Evolutionary conservation across 768 basidiomycete species (phyloP), one percentile per base, ranked within the genome.

Genomic region (Tylopilus cervinicoccineus): DNA sequence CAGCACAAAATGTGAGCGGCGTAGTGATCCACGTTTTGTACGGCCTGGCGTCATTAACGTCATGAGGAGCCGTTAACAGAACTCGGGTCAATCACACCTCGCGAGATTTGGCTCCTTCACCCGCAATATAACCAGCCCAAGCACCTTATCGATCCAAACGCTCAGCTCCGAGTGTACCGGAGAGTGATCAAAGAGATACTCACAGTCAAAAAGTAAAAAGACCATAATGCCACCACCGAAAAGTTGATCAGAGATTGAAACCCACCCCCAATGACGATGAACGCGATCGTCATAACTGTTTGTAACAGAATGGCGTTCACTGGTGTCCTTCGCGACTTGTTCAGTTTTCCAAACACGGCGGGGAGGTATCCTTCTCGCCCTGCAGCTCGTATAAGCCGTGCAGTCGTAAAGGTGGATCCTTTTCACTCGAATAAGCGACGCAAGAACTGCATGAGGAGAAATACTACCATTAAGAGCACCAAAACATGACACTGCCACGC

Each of bases 401-500:
- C 79, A 38, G 83, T 76, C 22, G 91, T 88, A 61, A 84, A 86
- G 49, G 83, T 82, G 1, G 80, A 76, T 9, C 83, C 84, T 88
- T 52, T 45, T 50, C 41, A 23, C 23, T 33, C 46, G 49, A 51
- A 45, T 47, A 28, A 34, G 58, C 17, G 16, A 45, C 27, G 10
- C 2, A 34, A 46, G 6, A 24, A 8, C 16, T 31, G 31, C 13
- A 38, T 37, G 16, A 49, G 6, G 26, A 20, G 24, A 47, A n/a
- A 60, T 62, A 54, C 36, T 57, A 81, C 93, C 88, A 63, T 96
- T 95, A 44, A 99, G 69, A 2, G 96, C 93, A 16, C 95, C 95
- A 55, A 99, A 92, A 64, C 93, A 96, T 3, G 93, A 96, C 49
- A 97, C 77, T 1, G 93, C 90, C 13, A 99, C 95, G 77, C 93